Base-by-base conservation (phyloP, 2,329 filamentous ascomycete species). In the Lizonia empirigonia region DNA sequence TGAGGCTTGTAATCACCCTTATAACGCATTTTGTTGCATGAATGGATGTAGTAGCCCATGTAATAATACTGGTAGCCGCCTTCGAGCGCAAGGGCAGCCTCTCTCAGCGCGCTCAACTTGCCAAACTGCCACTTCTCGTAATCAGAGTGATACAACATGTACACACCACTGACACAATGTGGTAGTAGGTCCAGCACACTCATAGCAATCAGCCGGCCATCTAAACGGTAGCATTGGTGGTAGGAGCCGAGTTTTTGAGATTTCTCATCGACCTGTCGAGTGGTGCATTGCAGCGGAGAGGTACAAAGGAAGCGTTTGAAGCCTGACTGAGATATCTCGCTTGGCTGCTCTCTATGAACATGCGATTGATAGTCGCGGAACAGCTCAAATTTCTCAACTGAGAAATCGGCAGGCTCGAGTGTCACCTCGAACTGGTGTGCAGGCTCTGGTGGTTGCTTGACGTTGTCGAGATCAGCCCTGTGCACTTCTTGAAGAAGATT, bases 21-120 rank as follows among this genome's bases (percentile, higher is more conserved):
- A 77, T 94, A 94, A 61, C 81, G 80, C 90, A 94, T 93, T 76
- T 94, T 94, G 44, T 82, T 79, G 64, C 89, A 93, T 46, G 77
- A 85, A 69, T 92, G 89, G 52, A 94, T 93, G 64, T 93, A 94
- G 71, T 85, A 93, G 5, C 90, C 85, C 85, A 87, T 87, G 73
- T 93, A 94, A 82, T 90, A 94, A 78, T 84, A 91, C 34, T 81
- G 76, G 62, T 92, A 91, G 0, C 83, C 86, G 5, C 77, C 78
- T 64, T 93, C 89, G 2, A 80, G 74, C 0, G 89, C 87, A 22
- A 94, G 71, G 0, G 85, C 78, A 54, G 90, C 88, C 71, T 94
- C 90, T 55, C 86, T 78, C 55, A 93, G 70, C 1, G 89, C 90
- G 27, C 87, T 86, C 5, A 93, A 73, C 71, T 93, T 94, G 1